A percentile compares a stretch with the other conserved stretches of the same genome.
Evolutionary conservation across 176 grass and related monocot species (phyloP).

Genomic region (Paspalum notatum): DNA sequence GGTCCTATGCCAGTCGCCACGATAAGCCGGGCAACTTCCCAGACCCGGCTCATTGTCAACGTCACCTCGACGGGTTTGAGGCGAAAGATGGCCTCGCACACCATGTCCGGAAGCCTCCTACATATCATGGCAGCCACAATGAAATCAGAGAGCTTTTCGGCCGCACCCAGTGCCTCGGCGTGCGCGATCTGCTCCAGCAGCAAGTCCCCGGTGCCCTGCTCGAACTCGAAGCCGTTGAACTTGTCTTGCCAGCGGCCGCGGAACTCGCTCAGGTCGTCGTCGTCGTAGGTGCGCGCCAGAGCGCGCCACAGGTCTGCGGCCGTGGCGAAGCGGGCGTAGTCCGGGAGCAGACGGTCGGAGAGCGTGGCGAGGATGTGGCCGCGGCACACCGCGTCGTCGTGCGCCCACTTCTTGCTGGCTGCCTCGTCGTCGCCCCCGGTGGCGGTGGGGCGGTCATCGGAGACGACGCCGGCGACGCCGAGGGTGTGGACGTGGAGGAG

Average conservation of each 20-base stretch:
- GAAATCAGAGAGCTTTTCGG: not conserved
- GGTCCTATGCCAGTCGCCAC: not conserved
- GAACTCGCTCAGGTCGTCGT: not conserved
- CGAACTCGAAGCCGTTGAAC: not conserved
- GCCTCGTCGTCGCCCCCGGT: not conserved
- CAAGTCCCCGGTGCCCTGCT: not conserved
- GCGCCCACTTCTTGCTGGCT: slow-evolving; percentile 1
- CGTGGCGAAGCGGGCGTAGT: slow-evolving; percentile 33
- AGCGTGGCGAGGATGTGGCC: slow-evolving; percentile 44
- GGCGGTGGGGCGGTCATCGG: not conserved
- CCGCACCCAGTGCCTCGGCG: not conserved
- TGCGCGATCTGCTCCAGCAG: slow-evolving; percentile 38
- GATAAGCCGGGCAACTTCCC: not conserved
- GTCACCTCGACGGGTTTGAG: not conserved
- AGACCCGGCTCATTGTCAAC: not conserved
- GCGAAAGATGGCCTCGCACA: not conserved
- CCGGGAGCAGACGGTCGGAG: slow-evolving; percentile 39
- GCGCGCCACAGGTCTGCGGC: slow-evolving; percentile 29
- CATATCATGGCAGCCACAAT: not conserved
- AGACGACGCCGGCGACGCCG: slow-evolving; percentile 29
- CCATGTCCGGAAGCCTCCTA: not conserved
- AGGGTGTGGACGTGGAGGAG: slow-evolving; percentile 39
- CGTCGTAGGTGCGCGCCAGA: slow-evolving; percentile 27
- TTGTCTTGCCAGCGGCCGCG: too few species aligned
- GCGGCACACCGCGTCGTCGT: slow-evolving; percentile 42